phyloP scores from a whole-genome alignment of 2,329 filamentous ascomycete genomes.

The Monosporascus sp. region DNA sequence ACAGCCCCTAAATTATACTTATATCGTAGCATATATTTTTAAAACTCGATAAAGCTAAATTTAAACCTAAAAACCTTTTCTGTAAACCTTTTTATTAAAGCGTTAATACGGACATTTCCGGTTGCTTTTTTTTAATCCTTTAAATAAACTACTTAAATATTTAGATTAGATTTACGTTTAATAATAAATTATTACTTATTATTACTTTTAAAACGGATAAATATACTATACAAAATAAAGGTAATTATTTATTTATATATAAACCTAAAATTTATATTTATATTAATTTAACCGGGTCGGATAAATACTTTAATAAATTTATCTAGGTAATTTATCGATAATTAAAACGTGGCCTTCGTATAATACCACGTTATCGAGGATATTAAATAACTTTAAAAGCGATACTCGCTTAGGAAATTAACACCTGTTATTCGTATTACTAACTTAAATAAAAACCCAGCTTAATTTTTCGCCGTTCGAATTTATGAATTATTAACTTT shows the following conservation, averaged over 20 bases:
- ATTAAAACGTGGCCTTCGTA: conserved; percentile 59
- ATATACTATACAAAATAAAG: conserved; percentile 55
- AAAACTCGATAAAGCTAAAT: conserved; percentile 58
- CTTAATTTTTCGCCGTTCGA: neutral
- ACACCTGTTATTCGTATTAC: conserved; percentile 13
- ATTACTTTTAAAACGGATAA: conserved; percentile 45
- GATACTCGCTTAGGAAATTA: conserved; percentile 45
- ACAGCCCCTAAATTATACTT: conserved; percentile 48
- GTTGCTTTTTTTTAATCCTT: conserved; percentile 28
- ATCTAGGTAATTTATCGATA: conserved; percentile 59
- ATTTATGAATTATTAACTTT: too few species aligned
- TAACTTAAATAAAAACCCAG: conserved; percentile 29
- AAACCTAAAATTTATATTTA: conserved; percentile 51
- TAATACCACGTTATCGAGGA: conserved; percentile 69
- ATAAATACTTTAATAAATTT: conserved; percentile 59
- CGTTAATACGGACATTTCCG: conserved; percentile 36
- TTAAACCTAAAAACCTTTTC: conserved; percentile 46
- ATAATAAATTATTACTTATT: conserved; percentile 24
- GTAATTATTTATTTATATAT: conserved; percentile 48
- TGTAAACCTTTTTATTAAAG: conserved; percentile 45
- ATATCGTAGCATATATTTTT: conserved; percentile 52
- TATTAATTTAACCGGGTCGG: conserved; percentile 58
- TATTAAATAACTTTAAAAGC: conserved; percentile 73
- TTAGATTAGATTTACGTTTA: conserved; percentile 20
- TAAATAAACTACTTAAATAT: conserved; percentile 21